phyloP scores from a whole-genome alignment of 2,329 filamentous ascomycete species.

The Fusarium mexicanum region DNA sequence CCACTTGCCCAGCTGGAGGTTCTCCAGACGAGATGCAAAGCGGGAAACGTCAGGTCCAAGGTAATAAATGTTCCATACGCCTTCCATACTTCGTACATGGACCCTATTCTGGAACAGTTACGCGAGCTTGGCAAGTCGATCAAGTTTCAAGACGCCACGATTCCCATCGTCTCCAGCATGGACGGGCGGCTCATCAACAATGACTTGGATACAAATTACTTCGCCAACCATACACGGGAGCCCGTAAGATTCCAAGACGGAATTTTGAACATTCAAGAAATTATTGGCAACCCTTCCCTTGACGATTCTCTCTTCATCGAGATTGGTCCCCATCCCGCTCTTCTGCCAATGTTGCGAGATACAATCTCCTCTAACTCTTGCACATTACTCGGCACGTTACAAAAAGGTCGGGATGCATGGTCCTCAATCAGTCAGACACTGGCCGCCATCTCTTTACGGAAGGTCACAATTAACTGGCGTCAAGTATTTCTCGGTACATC shows the following conservation, averaged over 20 bases:
- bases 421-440: background rate
- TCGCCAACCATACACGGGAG: background rate
- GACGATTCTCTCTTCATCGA: background rate
- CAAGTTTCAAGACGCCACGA: background rate
- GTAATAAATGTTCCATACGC: background rate
- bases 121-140: background rate
- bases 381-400: background rate
- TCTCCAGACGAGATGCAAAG: background rate
- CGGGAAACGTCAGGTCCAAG: background rate
- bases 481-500: background rate
- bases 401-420: background rate
- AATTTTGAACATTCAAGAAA: background rate
- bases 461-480: background rate
- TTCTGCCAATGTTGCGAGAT: background rate
- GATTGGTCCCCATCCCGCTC: background rate
- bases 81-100: background rate
- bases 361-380: background rate
- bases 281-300: background rate
- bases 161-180: background rate
- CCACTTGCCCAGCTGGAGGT: background rate
- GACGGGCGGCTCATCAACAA: background rate
- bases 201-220: background rate
- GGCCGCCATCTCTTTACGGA: background rate
- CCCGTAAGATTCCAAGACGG: background rate
- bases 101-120: background rate